Evolutionary conservation across 169 alveolate genomes (phyloP), one percentile per base, ranked within the genome.

Genomic region (Babesia ovata): DNA sequence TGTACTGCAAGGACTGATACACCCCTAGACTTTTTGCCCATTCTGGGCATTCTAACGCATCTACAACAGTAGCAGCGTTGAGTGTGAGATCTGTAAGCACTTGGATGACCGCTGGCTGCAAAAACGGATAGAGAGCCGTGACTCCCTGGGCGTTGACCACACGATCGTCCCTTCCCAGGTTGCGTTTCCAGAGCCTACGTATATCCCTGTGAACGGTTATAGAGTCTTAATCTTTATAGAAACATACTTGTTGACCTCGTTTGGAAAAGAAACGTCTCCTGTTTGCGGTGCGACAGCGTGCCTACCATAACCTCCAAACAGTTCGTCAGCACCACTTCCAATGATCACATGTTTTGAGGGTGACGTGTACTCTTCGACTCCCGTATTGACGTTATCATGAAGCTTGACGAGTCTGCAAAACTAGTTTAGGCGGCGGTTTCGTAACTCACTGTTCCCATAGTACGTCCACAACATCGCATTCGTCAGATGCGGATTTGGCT

Each of bases 281-380:
- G 42, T 44, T 17, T 12, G 19, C 36, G 17, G 72, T 60, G 29
- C 63, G 29, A 59, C 58, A 17, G 78, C 81, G 53, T 88, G 93
- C n/a, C 93, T 67, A 13, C 90, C 89, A 52, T 88, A 88, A 10
- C 93, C 93, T 0, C 93, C 93, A 75, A 75, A 85, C 50, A 88
- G 62, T 52, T 88, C 93, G 65, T 88, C 93, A 7, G 93, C 93
- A 7, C 93, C 93, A 26, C 91, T 88, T 0, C 93, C 93, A 59
- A 88, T 81, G 26, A 88, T 24, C 45, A 79, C 87, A n/a, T 70
- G 60, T 28, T 42, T 59, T 16, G 78, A 63, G 9, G 19, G 26
- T 39, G 71, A 63, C 11, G 24, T 42, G 29, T 67, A 78, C 0
- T 49, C 67, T 33, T 8, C 48, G 10, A 2, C 48, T 0, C n/a